Percentiles rank a stretch among this genome's conserved stretches.
These are phyloP conservation scores for Alternaria dauci DNA, from an alignment of 2,329 filamentous ascomycete genomes.

Conservation along the genomic window DNA sequence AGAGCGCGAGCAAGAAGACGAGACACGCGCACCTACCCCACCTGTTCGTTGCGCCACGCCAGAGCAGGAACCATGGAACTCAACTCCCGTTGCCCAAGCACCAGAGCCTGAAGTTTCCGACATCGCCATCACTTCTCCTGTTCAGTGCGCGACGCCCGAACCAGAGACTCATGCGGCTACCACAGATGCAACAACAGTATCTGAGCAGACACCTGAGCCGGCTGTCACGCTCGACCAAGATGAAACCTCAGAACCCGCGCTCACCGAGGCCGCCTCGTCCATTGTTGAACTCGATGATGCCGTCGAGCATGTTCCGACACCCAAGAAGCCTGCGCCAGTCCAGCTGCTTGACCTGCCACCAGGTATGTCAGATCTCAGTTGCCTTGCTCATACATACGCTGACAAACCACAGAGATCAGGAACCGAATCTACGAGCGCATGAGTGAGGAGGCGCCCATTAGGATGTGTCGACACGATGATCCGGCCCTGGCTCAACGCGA, in stretches of 20 bases:
- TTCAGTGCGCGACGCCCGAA: constrained; percentile 3
- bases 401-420: constrained; percentile 17
- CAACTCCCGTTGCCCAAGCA: constrained; percentile 1
- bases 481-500: constrained; percentile 14
- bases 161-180: not conserved
- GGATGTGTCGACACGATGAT: constrained; percentile 23
- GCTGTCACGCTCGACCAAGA: not conserved
- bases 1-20: not conserved
- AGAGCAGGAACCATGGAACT: constrained; percentile 17
- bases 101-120: not conserved
- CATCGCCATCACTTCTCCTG: not conserved
- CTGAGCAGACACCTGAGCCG: not conserved
- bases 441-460: constrained; percentile 18
- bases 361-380: constrained; percentile 5
- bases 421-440: constrained; percentile 22
- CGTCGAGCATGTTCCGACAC: not conserved
- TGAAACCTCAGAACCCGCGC: not conserved
- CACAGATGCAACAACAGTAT: not conserved
- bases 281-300: constrained; percentile 1
- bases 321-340: constrained; percentile 10
- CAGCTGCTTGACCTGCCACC: constrained; percentile 16
- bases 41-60: constrained; percentile 16
- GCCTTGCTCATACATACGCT: not conserved
- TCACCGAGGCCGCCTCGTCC: not conserved
- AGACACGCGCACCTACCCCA: not conserved